phyloP scores from a whole-genome alignment of 2,329 filamentous ascomycete species.

The Leptoxyphium fumago region DNA sequence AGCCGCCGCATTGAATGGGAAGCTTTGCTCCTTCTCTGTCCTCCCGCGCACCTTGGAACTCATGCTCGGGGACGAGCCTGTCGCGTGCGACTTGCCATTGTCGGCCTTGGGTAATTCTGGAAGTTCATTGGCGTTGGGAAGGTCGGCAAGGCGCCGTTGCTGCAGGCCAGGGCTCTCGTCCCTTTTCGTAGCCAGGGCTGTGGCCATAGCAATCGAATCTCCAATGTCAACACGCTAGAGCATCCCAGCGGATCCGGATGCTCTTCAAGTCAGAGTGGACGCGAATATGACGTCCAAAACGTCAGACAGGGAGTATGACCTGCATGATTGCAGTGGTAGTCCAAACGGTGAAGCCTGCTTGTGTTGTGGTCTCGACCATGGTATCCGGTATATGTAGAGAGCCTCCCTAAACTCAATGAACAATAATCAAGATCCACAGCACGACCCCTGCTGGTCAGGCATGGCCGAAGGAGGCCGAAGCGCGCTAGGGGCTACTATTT shows the following conservation, averaged over 20 bases:
- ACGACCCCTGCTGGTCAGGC: no score
- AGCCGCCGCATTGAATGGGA: slow-evolving; percentile 9
- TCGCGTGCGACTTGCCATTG: neutral
- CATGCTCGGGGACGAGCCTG: neutral
- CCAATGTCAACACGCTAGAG: no score
- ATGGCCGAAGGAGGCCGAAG: no score
- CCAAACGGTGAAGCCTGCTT: no score
- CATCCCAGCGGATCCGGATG: no score
- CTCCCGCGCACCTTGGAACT: neutral
- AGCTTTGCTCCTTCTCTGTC: slow-evolving; percentile 1
- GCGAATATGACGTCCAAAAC: no score
- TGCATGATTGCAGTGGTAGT: no score
- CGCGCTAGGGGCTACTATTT: no score
- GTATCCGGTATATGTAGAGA: no score
- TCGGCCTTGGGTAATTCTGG: neutral
- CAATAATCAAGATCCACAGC: neutral
- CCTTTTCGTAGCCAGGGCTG: neutral
- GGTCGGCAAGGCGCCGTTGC: neutral
- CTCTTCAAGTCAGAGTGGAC: no score
- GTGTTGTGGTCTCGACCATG: no score
- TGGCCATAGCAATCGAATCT: neutral
- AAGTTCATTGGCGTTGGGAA: neutral
- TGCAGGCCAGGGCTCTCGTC: neutral
- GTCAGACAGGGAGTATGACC: no score
- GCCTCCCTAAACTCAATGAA: neutral